Conservation (phyloP, 768 basidiomycete species). For the Kondoa subrosea region DNA sequence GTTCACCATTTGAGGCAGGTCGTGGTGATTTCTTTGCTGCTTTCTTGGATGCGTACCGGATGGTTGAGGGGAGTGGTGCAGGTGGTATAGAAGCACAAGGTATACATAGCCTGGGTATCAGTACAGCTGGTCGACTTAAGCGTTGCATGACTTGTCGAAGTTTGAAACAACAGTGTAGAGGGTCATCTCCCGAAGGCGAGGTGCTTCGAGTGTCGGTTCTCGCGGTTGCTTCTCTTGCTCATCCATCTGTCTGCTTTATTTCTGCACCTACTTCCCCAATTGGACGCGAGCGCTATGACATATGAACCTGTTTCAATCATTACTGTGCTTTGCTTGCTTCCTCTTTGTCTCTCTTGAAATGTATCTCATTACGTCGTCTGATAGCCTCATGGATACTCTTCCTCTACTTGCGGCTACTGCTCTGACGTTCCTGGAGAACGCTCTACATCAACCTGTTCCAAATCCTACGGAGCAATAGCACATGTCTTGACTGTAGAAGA, state of each 20-base stretch:
- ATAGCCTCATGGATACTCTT: slow-evolving; percentile 5
- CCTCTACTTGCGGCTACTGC: slow-evolving; percentile 17
- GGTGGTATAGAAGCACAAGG: background rate
- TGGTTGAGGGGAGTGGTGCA: too few relatives aligned
- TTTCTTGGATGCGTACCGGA: background rate
- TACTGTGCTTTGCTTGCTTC: background rate
- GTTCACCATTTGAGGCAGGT: background rate
- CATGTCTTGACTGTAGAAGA: slow-evolving; percentile 14
- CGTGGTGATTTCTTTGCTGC: background rate
- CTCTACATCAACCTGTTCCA: background rate
- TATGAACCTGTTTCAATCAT: background rate
- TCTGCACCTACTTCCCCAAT: too few relatives aligned
- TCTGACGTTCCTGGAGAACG: slow-evolving; percentile 10
- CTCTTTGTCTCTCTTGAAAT: background rate
- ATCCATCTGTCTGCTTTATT: too few relatives aligned
- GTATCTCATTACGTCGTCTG: background rate
- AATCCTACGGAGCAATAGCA: slow-evolving; percentile 15
- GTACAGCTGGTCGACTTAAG: too few relatives aligned
- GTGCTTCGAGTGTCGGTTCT: too few relatives aligned
- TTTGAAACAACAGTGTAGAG: too few relatives aligned
- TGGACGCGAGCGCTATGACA: background rate
- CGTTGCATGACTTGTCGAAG: too few relatives aligned
- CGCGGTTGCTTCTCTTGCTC: too few relatives aligned
- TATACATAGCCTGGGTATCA: slow-evolving; percentile 1
- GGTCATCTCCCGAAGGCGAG: too few relatives aligned